Evolutionary conservation across 2,329 filamentous ascomycete species (phyloP).

Genomic region (Penicillium sp.): DNA sequence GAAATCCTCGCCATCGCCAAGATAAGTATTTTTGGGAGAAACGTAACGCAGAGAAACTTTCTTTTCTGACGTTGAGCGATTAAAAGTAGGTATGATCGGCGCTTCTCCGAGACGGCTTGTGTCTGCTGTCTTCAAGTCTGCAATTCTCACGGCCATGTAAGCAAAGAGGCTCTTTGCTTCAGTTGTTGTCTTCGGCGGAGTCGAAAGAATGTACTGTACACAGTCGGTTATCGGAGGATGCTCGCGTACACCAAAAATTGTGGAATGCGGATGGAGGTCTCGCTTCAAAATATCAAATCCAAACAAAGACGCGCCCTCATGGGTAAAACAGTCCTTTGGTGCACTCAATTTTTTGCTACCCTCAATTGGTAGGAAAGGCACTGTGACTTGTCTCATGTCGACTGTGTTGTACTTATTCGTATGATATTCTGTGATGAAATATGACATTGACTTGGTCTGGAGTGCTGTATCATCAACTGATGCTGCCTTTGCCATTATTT

Average conservation of each 20-base stretch:
- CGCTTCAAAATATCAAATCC: slow-evolving; percentile 73
- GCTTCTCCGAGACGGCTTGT: slow-evolving; percentile 60
- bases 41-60: slow-evolving; percentile 50
- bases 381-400: slow-evolving; percentile 53
- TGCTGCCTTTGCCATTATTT: slow-evolving; percentile 66
- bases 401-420: slow-evolving; percentile 69
- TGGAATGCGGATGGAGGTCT: slow-evolving; percentile 75
- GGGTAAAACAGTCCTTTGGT: slow-evolving; percentile 77
- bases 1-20: slow-evolving; percentile 70
- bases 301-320: slow-evolving; percentile 69
- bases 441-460: slow-evolving; percentile 68
- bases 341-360: slow-evolving; percentile 61
- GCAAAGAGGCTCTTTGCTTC: slow-evolving; percentile 71
- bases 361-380: slow-evolving; percentile 69
- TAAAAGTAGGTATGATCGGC: slow-evolving; percentile 66
- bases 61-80: slow-evolving; percentile 37
- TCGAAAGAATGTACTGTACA: slow-evolving; percentile 66
- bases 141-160: slow-evolving; percentile 75
- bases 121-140: slow-evolving; percentile 64
- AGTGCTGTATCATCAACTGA: slow-evolving; percentile 50
- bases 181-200: slow-evolving; percentile 63
- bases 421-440: slow-evolving; percentile 77
- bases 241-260: slow-evolving; percentile 78
- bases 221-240: slow-evolving; percentile 78
- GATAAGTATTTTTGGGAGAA: slow-evolving; percentile 70